phyloP scores from a whole-genome alignment of 768 basidiomycete species.

The Suillus subalutaceus region DNA sequence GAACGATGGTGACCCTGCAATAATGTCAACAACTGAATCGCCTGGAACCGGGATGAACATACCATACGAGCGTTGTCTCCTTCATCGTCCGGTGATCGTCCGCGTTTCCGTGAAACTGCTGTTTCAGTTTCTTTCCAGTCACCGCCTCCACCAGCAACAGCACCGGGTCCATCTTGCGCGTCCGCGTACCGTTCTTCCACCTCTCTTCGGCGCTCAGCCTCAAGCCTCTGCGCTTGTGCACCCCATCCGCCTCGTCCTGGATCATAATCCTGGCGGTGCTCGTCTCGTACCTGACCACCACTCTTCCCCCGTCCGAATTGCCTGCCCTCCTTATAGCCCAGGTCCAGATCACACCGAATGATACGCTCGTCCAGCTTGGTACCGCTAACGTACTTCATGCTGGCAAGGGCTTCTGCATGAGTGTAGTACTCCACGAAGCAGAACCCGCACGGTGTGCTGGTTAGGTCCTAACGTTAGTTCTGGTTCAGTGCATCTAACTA shows the following conservation, averaged over 20 bases:
- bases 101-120: conserved; percentile 61
- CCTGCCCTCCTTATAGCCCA: conserved; percentile 94
- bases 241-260: conserved; percentile 96
- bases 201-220: conserved; percentile 76
- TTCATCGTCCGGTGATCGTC: conserved; percentile 79
- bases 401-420: conserved; percentile 89
- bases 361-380: conserved; percentile 99
- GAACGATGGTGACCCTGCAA: conserved; percentile 59
- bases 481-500: not conserved
- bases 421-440: conserved; percentile 98
- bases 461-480: conserved; percentile 17
- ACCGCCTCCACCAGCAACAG: conserved; percentile 81
- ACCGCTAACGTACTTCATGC: conserved; percentile 94
- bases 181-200: conserved; percentile 89
- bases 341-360: conserved; percentile 95
- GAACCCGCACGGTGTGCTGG: conserved; percentile 89
- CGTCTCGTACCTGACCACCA: conserved; percentile 95
- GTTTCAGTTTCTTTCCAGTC: conserved; percentile 80
- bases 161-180: conserved; percentile 75
- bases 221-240: conserved; percentile 76
- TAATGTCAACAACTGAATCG: conserved; percentile 14
- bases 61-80: conserved; percentile 61
- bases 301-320: conserved; percentile 98
- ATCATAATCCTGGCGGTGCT: conserved; percentile 96
- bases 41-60: conserved; percentile 27